Base-by-base conservation (phyloP, 768 basidiomycete genomes). In the Glaciozyma martinii region DNA sequence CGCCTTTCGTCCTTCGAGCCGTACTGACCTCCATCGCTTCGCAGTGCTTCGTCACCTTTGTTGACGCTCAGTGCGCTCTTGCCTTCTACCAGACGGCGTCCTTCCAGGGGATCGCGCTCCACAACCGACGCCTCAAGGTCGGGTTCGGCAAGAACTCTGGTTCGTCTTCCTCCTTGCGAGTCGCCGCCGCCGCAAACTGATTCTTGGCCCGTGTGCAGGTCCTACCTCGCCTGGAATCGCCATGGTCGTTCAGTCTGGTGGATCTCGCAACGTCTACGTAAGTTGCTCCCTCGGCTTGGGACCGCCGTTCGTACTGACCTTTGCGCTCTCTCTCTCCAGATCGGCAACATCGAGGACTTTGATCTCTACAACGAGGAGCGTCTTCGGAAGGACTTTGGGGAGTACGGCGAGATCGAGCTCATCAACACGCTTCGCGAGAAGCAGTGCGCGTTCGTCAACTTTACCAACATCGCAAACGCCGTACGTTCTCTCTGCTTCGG, bases 391-490 rank as follows among this genome's bases (percentile, higher is more conserved):
- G 95, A 99, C 79, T 97, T 98, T 79, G 87, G 86, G 57, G 92
- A 92, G 79, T 97, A 83, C 77, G 94, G 94, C 27, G 94, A 98
- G 66, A 92, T 98, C 70, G 94, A 98, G 79, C 83, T 95, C 61
- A 53, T 74, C 60, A 73, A 73, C 59, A 25, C 44, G 12, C 63
- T 67, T 58, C 62, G 61, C 49, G 60, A 66, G 63, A 92, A 89
- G 83, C 90, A 91, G 78, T 93, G 91, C 75, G 90, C 90, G 37
- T 99, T 92, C 75, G 87, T 91, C 73, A 95, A 94, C 80, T 94
- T 92, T 71, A 94, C 91, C 42, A 92, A 92, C 78, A 85, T 95
- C 71, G 85, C 86, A 58, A 93, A 93, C 74, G 91, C 92, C 18
- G 68, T 70, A 5, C 46, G 68, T 55, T 15, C 7, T 32, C 25